Evolutionary conservation across 192 early-diverging fungal genomes (phyloP).

Genomic region (Backusella macrospora): DNA sequence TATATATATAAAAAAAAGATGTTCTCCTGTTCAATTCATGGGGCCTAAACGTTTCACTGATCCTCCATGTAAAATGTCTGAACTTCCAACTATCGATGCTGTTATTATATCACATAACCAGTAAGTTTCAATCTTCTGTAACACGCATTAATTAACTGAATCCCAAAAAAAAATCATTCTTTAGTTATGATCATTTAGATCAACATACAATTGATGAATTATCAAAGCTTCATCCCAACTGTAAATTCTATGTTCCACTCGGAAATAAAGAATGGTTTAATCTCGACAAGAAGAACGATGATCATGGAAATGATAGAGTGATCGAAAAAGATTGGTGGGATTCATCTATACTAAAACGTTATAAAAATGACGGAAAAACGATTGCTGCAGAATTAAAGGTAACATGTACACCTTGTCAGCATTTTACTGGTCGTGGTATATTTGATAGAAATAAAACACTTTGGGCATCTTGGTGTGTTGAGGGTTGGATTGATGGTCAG

Average conservation of each 20-base stretch:
- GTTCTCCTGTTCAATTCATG: constrained; percentile 66
- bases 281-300: neutral
- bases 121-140: no score
- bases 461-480: constrained; percentile 78
- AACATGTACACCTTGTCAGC: constrained; percentile 75
- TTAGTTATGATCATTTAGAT: constrained; percentile 86
- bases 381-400: constrained; percentile 28
- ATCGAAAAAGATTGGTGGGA: constrained; percentile 31
- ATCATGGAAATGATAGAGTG: constrained; percentile 11
- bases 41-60: constrained; percentile 71
- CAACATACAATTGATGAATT: constrained; percentile 62
- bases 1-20: constrained; percentile 41
- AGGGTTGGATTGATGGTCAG: constrained; percentile 40
- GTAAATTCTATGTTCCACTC: constrained; percentile 75
- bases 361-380: neutral
- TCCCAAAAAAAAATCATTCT: no score
- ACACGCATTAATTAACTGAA: no score
- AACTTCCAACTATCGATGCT: constrained; percentile 70
- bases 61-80: constrained; percentile 65
- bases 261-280: constrained; percentile 73
- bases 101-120: constrained; percentile 87
- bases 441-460: constrained; percentile 73
- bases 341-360: neutral
- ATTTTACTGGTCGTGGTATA: constrained; percentile 64
- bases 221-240: constrained; percentile 47